These are phyloP conservation scores for Cornus kousa DNA, from an alignment of 148 eudicot species.

Conservation along the genomic window DNA sequence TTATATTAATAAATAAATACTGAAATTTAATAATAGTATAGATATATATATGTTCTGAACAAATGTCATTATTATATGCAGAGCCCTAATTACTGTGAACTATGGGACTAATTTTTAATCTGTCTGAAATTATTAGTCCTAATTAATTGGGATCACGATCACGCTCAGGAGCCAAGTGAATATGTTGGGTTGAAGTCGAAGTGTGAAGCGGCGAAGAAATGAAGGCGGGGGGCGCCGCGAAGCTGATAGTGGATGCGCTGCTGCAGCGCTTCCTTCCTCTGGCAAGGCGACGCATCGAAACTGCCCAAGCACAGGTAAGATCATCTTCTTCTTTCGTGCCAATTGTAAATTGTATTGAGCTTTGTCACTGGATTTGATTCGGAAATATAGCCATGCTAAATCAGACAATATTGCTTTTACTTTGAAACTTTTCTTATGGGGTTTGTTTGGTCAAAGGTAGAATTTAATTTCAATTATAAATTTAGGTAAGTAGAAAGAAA, in stretches of 20 bases:
- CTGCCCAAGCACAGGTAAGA: conserved; percentile 91
- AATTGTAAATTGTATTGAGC: not conserved
- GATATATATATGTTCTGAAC: too few relatives aligned
- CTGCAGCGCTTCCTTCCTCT: conserved; percentile 96
- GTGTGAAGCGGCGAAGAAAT: conserved; percentile 25
- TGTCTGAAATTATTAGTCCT: not conserved
- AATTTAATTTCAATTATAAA: not conserved
- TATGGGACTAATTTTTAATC: not conserved
- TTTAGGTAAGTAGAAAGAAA: not conserved
- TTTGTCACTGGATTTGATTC: too few relatives aligned
- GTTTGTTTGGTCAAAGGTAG: not conserved
- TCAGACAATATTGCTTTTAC: not conserved
- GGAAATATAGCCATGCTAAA: not conserved
- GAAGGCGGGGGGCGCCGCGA: conserved; percentile 96
- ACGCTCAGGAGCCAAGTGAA: not conserved
- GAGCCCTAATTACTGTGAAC: not conserved
- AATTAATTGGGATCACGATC: not conserved
- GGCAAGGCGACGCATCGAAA: conserved; percentile 95
- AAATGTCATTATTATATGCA: too few relatives aligned
- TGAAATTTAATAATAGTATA: too few relatives aligned
- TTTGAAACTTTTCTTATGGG: not conserved
- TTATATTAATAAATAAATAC: too few relatives aligned
- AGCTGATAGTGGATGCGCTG: conserved; percentile 92
- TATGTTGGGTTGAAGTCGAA: not conserved
- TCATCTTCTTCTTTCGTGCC: not conserved